Conservation (phyloP, 192 early-diverging fungal species). For the Backusella morwellensis region DNA sequence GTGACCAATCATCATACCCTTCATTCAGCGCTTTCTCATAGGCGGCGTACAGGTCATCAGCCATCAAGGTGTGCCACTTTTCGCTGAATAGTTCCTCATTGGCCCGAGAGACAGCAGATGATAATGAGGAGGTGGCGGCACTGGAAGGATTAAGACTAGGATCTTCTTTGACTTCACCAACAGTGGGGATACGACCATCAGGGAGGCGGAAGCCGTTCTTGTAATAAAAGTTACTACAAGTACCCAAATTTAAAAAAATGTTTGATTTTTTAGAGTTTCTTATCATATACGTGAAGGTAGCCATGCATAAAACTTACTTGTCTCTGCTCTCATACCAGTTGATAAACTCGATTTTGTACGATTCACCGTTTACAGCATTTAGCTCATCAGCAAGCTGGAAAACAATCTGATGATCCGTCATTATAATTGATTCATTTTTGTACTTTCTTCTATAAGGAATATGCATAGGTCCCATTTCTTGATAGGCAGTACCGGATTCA, state of each 20-base stretch:
- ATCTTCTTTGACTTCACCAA: conserved; percentile 3
- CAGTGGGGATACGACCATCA: conserved; percentile 16
- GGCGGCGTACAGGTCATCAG: conserved; percentile 16
- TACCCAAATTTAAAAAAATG: background rate
- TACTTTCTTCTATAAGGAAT: background rate
- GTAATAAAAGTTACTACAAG: conserved; percentile 13
- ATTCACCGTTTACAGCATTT: conserved; percentile 14
- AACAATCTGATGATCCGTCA: conserved; percentile 29
- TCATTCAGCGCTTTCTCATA: conserved; percentile 11
- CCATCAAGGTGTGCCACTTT: conserved; percentile 13
- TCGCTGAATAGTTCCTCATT: background rate
- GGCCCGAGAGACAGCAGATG: background rate
- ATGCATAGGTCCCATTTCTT: conserved; percentile 15
- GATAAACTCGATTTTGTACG: conserved; percentile 15
- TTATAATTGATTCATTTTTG: background rate
- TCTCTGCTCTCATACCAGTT: background rate
- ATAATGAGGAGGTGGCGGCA: background rate
- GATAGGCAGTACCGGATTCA: conserved; percentile 10
- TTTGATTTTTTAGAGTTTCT: background rate
- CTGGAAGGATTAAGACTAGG: background rate
- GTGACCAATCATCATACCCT: conserved; percentile 19
- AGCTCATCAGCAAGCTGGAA: conserved; percentile 28
- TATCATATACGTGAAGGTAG: background rate
- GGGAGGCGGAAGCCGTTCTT: conserved; percentile 17
- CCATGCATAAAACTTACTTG: conserved; percentile 20